Conservation (phyloP, 75 land plant genomes). For the Pinus tabuliformis region DNA sequence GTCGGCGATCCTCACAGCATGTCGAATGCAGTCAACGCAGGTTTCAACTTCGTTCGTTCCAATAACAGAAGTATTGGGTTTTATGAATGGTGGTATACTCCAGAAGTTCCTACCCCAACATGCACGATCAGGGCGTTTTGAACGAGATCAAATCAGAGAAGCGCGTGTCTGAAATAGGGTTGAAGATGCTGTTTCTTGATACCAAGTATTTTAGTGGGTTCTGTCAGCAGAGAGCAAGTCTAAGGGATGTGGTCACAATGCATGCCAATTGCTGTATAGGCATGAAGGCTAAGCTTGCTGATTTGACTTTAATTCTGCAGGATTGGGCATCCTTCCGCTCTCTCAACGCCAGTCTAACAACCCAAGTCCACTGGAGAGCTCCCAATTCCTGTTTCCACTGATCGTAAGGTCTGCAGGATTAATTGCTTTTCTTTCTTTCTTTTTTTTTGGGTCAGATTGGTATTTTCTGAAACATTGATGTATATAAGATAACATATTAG, state of each 20-base stretch:
- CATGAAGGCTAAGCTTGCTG: constrained; percentile 26
- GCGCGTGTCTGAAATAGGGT: constrained; percentile 24
- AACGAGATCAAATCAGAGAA: constrained; percentile 33
- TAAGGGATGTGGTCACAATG: constrained; percentile 37
- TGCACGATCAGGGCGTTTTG: constrained; percentile 57
- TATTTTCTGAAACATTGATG: no score
- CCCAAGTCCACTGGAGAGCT: no score
- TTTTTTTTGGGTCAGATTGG: no score
- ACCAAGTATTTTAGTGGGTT: constrained; percentile 63
- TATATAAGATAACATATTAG: no score
- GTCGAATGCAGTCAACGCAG: constrained; percentile 58
- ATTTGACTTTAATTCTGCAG: constrained; percentile 23
- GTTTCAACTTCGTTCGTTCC: constrained; percentile 60
- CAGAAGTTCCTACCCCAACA: constrained; percentile 20
- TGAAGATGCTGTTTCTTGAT: constrained; percentile 40
- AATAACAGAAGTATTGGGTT: constrained; percentile 57
- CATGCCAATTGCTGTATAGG: constrained; percentile 62
- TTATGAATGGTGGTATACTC: constrained; percentile 56
- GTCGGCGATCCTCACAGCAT: constrained; percentile 28
- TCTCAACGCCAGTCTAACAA: no score
- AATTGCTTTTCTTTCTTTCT: no score
- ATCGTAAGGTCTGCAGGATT: no score
- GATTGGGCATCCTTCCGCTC: constrained; percentile 25
- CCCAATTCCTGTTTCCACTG: no score
- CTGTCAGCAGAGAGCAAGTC: constrained; percentile 32